A percentile compares a stretch with the other conserved stretches of the same genome.
Evolutionary conservation across 2,329 filamentous ascomycete species (phyloP).

Genomic region (Madurella mycetomatis): DNA sequence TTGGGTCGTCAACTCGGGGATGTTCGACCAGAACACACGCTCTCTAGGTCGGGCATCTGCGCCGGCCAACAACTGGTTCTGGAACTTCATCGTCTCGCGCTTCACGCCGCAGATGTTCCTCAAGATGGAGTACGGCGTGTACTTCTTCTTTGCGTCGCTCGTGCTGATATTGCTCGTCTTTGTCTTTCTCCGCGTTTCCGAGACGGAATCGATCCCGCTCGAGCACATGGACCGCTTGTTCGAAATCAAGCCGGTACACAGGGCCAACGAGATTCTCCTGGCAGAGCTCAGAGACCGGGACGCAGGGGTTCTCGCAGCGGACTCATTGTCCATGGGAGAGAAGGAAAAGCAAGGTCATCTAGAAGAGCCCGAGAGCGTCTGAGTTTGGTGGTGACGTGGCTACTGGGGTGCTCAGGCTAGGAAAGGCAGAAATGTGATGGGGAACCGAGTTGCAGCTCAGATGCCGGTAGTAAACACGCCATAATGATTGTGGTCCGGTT

Average conservation of each 20-base stretch:
- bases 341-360: conserved; percentile 16
- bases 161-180: conserved; percentile 57
- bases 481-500: too few species aligned
- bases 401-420: neutral
- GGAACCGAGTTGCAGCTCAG: too few species aligned
- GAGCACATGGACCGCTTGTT: conserved; percentile 64
- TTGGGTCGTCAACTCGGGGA: conserved; percentile 72
- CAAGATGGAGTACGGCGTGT: conserved; percentile 58
- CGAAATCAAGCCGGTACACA: conserved; percentile 41
- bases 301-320: conserved; percentile 28
- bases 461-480: too few species aligned
- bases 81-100: conserved; percentile 64
- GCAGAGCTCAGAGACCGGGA: conserved; percentile 39
- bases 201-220: conserved; percentile 62
- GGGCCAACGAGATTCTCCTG: conserved; percentile 43
- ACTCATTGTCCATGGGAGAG: conserved; percentile 13
- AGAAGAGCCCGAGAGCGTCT: conserved; percentile 20
- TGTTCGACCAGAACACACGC: conserved; percentile 67
- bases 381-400: neutral
- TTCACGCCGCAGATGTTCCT: conserved; percentile 64
- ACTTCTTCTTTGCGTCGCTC: conserved; percentile 63
- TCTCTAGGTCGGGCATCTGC: conserved; percentile 69
- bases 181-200: conserved; percentile 59
- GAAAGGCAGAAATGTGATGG: neutral
- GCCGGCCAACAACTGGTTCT: conserved; percentile 68